These are phyloP conservation scores for Colletotrichum gigasporum DNA, from an alignment of 2,329 filamentous ascomycete genomes.

Conservation along the genomic window DNA sequence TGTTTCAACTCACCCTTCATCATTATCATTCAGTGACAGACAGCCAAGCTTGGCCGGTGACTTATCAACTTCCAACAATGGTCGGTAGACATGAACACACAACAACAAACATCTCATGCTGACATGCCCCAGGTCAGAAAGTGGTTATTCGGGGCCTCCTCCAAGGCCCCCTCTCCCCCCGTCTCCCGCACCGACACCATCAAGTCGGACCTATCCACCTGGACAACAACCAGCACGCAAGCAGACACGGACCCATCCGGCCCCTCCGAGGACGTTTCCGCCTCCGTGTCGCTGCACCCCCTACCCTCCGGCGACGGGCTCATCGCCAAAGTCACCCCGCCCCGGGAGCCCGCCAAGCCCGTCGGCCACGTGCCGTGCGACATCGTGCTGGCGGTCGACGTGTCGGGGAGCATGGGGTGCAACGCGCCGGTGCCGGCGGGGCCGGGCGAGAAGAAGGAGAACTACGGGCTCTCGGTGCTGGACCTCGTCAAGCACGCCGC, in stretches of 20 bases:
- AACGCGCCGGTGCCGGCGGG: slow-evolving; percentile 55
- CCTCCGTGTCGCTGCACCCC: slow-evolving; percentile 47
- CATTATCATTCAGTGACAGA: no score
- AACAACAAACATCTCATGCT: not conserved
- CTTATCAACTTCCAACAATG: not conserved
- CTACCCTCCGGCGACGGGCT: slow-evolving; percentile 49
- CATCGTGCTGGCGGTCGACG: slow-evolving; percentile 69
- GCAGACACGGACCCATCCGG: not conserved
- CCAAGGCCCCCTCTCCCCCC: not conserved
- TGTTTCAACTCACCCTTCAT: no score
- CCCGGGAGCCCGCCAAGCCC: slow-evolving; percentile 41
- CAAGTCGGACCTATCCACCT: not conserved
- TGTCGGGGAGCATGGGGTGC: slow-evolving; percentile 65
- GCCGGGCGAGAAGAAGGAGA: slow-evolving; percentile 50
- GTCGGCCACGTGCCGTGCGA: slow-evolving; percentile 61
- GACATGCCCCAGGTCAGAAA: slow-evolving; percentile 20
- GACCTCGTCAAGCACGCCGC: slow-evolving; percentile 70
- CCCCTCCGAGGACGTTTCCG: not conserved
- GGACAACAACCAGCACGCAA: slow-evolving; percentile 3
- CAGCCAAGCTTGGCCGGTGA: not conserved
- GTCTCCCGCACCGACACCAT: not conserved
- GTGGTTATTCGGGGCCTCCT: slow-evolving; percentile 3
- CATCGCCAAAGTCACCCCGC: slow-evolving; percentile 57
- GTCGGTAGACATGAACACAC: not conserved
- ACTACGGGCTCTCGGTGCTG: slow-evolving; percentile 62